Evolutionary conservation across 75 land plant species (phyloP), one percentile per base, ranked within the genome.

Genomic region (Chamaecyparis obtusa): DNA sequence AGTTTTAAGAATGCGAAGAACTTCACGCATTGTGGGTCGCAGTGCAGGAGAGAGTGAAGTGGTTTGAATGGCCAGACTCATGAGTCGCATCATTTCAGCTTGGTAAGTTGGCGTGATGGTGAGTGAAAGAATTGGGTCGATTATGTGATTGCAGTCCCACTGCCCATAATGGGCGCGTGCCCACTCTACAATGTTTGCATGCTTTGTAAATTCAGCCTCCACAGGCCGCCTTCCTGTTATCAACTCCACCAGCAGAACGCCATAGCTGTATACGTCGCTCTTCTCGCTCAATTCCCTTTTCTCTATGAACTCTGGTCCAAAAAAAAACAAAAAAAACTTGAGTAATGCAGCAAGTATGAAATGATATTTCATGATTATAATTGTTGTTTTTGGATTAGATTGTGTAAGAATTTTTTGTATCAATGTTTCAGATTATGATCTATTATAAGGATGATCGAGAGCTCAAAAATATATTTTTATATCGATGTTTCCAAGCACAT

Each of bases 191-290:
- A 90, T 51, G 83, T 76, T 87, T 24, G 83, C 78, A 10, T 87
- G 90, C 10, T 78, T 81, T 5, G 88, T 88, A n/a, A 88, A 84
- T 30, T 90, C 89, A 0, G 85, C 46, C 41, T 95, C 96, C 36
- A 87, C 87, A 0, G 95, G 91, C 83, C 88, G 64, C 87, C 91
- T 94, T 46, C 96, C 97, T 33, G 96, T 94, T 80, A 95, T 86
- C 9, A 95, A 60, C 82, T 93, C 92, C 32, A 94, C 86, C 41
- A 95, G 86, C 24, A 95, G 56, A 54, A 95, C 83, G 0, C 96
- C 96, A 55, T 92, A 94, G 41, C 90, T 90, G 51, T 94, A 95
- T 44, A 95, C 89, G 36, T 95, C 95, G 44, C 91, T 87, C 88
- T 92, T 93, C 67, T 92, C 88, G 0, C 89, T 87, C 3, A 87